Evolutionary conservation across 2,329 filamentous ascomycete genomes (phyloP), one percentile per base, ranked within the genome.

Genomic region (Microsporum ferrugineum): DNA sequence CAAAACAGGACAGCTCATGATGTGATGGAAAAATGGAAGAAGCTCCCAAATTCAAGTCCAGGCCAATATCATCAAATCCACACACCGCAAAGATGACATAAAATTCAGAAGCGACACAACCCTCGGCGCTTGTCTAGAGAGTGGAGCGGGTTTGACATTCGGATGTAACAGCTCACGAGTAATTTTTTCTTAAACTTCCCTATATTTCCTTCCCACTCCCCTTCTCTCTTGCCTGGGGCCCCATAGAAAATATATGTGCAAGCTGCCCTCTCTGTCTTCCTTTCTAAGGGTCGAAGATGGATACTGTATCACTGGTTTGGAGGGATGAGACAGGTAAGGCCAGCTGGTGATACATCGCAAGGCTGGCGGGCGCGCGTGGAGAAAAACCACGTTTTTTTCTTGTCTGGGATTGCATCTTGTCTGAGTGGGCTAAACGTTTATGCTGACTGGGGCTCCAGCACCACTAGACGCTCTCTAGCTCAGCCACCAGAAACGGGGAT

Each of bases 321-420:
- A 55, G 33, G 49, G 49, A 7, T 36, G 31, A 3, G 51, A 36
- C 36, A 17, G 49, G 49, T 33, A n/a, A n/a, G 29, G 12, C 5
- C 14, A 29, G 27, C 10, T 31, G 10, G 31, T 55, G 51, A 55
- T 55, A 55, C 51, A 17, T 36, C 51, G 33, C 51, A 55, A 55
- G 51, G 51, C 51, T 55, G 51, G 51, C 43, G 51, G 49, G 51
- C 33, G 12, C 33, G 31, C 51, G 36, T 55, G 51, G 51, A 36
- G 33, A 23, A 51, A 8, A 55, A 36, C 51, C 51, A 55, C 51
- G 51, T 55, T 55, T 55, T 55, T 55, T 53, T 55, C 17, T 34
- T 7, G 7, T 8, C 23, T 29, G 43, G 43, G 43, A 23, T 47
- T 12, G 43, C 43, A 23, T 47, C 43, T 47, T 7, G 17, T 47